Evolutionary conservation across 192 early-diverging fungal species (phyloP), one percentile per base, ranked within the genome.

Genomic region (Lunasporangiospora selenospora): DNA sequence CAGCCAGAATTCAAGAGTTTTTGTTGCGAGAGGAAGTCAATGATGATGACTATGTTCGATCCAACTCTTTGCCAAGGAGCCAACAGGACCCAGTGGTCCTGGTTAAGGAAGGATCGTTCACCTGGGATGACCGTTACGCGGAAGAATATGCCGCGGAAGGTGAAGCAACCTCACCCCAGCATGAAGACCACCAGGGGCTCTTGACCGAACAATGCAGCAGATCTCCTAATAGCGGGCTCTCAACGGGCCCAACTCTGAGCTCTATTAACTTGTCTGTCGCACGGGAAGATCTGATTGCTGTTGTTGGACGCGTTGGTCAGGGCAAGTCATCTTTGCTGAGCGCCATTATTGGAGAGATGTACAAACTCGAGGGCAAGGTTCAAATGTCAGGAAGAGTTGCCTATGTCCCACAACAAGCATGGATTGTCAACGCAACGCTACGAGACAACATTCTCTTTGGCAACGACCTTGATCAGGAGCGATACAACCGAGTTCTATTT

Each of bases 381-480:
- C 66, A 58, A 15, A 57, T 97, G 11, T 80, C 85, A 19, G 84
- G 81, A n/a, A 54, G 56, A n/a, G 67, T 92, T 19, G 91, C 92
- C 4, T 93, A 92, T 76, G 91, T 32, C 83, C 89, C 39, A 88
- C 95, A 58, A 89, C 95, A 63, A 53, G 85, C 97, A 3, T 99
- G 96, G 96, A 92, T 99, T 43, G 90, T 93, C 88, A 99, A 99
- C 58, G 87, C 87, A 2, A 93, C 92, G 5, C 54, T 99, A 32
- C 80, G 88, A 37, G 93, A 97, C 27, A 99, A 99, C 75, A 92
- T 99, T 67, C 37, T 91, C 4, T 95, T 98, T 84, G 96, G 94
- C 0, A 70, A 78, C 12, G 78, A 81, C 0, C 91, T 78, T 57
- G 80, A 93, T 32, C 61, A 67, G 33, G 76, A 75, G 16, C 70